phyloP scores from a whole-genome alignment of 805 yeast species.

The Zygosaccharomyces bisporus region DNA sequence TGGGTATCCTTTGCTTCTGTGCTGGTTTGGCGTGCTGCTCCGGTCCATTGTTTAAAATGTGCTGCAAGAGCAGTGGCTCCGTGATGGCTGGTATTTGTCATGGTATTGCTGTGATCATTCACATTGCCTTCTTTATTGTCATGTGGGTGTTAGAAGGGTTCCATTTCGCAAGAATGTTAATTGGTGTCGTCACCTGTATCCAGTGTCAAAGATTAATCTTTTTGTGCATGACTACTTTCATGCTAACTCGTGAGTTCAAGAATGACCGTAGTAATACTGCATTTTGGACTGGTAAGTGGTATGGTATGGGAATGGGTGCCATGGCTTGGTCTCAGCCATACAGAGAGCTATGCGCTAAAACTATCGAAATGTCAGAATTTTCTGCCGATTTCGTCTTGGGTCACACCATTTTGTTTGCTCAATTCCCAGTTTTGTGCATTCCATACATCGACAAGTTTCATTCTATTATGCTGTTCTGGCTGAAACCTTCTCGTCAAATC shows the following conservation, averaged over 20 bases:
- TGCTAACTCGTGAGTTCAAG: constrained; percentile 93
- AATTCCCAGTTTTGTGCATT: constrained; percentile 77
- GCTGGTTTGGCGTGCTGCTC: constrained; percentile 91
- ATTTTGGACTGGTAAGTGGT: constrained; percentile 99
- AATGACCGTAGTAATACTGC: constrained; percentile 94
- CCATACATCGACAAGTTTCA: constrained; percentile 97
- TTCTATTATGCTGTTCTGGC: constrained; percentile 97
- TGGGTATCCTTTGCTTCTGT: constrained; percentile 77
- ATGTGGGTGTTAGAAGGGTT: constrained; percentile 98
- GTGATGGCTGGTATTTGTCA: constrained; percentile 94
- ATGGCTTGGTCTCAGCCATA: constrained; percentile 93
- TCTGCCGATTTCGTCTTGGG: constrained; percentile 96
- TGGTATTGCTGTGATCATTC: constrained; percentile 86
- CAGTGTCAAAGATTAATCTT: constrained; percentile 84
- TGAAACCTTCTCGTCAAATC: constrained; percentile 92
- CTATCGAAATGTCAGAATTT: constrained; percentile 90
- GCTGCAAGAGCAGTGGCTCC: constrained; percentile 96
- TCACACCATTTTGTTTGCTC: constrained; percentile 80
- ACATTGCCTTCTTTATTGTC: constrained; percentile 83
- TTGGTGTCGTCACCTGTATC: constrained; percentile 80
- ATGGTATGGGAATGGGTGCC: constrained; percentile 88
- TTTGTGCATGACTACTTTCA: constrained; percentile 72
- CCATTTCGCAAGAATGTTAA: constrained; percentile 77
- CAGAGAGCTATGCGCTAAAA: constrained; percentile 92
- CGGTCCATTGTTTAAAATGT: constrained; percentile 90